Percentiles rank a stretch among this genome's conserved stretches.
Conservation (phyloP, 2,329 filamentous ascomycete species). For the Colletotrichum melonis region DNA sequence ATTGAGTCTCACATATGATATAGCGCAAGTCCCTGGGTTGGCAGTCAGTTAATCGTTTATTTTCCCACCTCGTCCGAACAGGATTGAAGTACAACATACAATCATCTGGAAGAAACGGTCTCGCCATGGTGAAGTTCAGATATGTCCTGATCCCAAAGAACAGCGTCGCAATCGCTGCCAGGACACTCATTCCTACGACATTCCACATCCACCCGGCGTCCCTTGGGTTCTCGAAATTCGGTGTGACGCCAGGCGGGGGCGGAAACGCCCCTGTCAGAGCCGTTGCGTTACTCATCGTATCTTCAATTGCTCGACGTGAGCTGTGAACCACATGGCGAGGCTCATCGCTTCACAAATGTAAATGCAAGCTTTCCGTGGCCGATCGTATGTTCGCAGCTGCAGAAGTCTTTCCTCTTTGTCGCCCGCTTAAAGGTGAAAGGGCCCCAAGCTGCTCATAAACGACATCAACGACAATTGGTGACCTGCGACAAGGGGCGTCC, state of each 20-base stretch:
- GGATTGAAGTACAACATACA: neutral
- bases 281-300: constrained; percentile 27
- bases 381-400: neutral
- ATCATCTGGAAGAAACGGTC: constrained; percentile 17
- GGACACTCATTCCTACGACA: constrained; percentile 32
- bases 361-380: neutral
- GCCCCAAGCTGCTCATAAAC: constrained; percentile 13
- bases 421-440: neutral
- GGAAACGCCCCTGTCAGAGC: constrained; percentile 34
- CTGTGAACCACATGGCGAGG: constrained; percentile 4
- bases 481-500: neutral
- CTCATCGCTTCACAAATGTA: constrained; percentile 20
- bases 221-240: constrained; percentile 38
- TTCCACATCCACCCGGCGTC: constrained; percentile 33
- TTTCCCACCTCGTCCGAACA: neutral
- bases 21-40: constrained; percentile 21
- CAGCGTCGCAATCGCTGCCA: constrained; percentile 32
- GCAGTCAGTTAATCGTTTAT: neutral
- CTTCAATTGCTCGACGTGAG: constrained; percentile 13
- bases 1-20: constrained; percentile 19
- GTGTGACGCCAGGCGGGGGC: constrained; percentile 39
- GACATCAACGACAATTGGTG: neutral
- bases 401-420: neutral
- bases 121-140: constrained; percentile 31
- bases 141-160: constrained; percentile 36